These are phyloP conservation scores for Nicotiana undulata DNA, from an alignment of 257 asterid species.

Conservation along the genomic window DNA sequence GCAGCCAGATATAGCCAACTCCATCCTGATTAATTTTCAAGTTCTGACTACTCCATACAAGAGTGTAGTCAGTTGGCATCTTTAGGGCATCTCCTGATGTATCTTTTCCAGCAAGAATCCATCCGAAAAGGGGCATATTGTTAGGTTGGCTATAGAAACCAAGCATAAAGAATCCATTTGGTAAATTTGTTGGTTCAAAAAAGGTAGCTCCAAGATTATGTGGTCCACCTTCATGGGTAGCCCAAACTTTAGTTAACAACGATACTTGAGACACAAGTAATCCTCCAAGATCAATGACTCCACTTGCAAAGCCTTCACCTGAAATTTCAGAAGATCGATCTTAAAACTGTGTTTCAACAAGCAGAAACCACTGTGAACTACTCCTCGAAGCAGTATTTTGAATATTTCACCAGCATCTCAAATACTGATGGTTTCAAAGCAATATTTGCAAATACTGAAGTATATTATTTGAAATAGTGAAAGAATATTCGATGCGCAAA, in stretches of 20 bases:
- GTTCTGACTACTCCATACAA: conserved; percentile 25
- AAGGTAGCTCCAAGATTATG: conserved; percentile 23
- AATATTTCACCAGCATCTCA: background rate
- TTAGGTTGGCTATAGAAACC: conserved; percentile 27
- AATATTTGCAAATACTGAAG: background rate
- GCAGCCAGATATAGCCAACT: conserved; percentile 28
- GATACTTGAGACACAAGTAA: conserved; percentile 21
- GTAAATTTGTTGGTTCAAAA: conserved; percentile 24
- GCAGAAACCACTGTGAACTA: background rate
- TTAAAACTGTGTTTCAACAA: background rate
- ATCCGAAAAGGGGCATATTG: conserved; percentile 23
- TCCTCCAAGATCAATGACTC: conserved; percentile 32
- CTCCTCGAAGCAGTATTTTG: background rate
- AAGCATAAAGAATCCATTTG: conserved; percentile 25
- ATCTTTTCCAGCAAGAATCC: conserved; percentile 24
- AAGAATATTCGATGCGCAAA: too few species aligned
- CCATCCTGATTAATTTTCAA: conserved; percentile 22
- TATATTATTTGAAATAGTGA: too few species aligned
- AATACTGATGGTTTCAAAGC: background rate
- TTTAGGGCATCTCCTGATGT: background rate
- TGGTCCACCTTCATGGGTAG: conserved; percentile 26
- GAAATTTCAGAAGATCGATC: background rate
- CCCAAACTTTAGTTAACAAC: conserved; percentile 24
- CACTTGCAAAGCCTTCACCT: conserved; percentile 26
- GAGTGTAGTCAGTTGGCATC: conserved; percentile 24